These are phyloP conservation scores for Lyophyllum decastes DNA, from an alignment of 768 basidiomycete species.

Conservation along the genomic window DNA sequence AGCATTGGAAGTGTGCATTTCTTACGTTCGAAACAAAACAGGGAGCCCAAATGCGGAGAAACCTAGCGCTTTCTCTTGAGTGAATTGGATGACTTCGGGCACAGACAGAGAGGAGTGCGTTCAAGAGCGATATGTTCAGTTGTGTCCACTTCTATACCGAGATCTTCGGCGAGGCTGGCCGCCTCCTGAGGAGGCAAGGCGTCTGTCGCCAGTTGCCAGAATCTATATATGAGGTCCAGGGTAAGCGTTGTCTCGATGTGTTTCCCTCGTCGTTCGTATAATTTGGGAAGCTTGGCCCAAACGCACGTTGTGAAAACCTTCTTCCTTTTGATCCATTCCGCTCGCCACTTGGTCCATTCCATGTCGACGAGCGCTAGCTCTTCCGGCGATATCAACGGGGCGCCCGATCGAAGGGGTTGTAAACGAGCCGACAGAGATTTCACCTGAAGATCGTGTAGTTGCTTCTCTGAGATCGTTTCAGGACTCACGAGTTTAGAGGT, in stretches of 20 bases:
- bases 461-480: constrained; percentile 2
- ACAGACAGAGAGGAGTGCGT: constrained; percentile 55
- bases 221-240: constrained; percentile 43
- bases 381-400: constrained; percentile 66
- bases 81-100: constrained; percentile 28
- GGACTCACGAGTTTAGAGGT: constrained; percentile 51
- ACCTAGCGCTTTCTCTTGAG: constrained; percentile 55
- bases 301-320: constrained; percentile 78
- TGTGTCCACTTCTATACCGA: constrained; percentile 81
- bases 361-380: constrained; percentile 68
- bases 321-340: constrained; percentile 76
- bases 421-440: constrained; percentile 49
- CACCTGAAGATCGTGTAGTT: constrained; percentile 38
- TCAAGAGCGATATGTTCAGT: constrained; percentile 71
- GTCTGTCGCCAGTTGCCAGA: constrained; percentile 76
- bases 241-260: neutral
- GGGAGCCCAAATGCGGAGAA: neutral
- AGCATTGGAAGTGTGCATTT: neutral
- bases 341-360: constrained; percentile 80
- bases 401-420: constrained; percentile 66
- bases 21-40: neutral
- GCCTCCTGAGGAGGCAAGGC: constrained; percentile 67
- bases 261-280: neutral
- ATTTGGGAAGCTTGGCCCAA: neutral
- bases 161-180: constrained; percentile 66